Evolutionary conservation across 2,329 filamentous ascomycete species (phyloP).

Genomic region (Cordyceps farinosa): DNA sequence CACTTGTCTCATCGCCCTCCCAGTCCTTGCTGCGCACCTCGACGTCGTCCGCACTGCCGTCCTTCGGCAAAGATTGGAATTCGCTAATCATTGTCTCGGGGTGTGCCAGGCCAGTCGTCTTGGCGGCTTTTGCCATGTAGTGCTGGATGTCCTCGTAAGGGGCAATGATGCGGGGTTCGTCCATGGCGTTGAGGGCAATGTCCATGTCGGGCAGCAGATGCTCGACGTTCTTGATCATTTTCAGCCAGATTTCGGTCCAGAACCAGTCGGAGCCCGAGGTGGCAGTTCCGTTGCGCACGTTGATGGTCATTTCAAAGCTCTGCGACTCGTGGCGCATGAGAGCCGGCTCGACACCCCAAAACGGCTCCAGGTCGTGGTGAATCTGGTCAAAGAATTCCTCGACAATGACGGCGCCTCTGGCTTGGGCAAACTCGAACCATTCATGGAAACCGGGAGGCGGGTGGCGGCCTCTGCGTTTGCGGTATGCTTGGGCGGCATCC

Average conservation of each 20-base stretch:
- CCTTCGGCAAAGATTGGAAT: conserved; percentile 42
- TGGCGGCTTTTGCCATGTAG: conserved; percentile 50
- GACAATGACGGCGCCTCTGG: conserved; percentile 51
- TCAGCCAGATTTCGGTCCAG: conserved; percentile 55
- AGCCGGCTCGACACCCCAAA: conserved; percentile 50
- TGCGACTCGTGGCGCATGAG: conserved; percentile 49
- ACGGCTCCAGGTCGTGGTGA: conserved; percentile 57
- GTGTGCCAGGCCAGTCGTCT: conserved; percentile 42
- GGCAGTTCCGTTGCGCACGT: conserved; percentile 51
- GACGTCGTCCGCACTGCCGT: conserved; percentile 34
- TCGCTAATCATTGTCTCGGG: conserved; percentile 42
- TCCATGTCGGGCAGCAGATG: conserved; percentile 63
- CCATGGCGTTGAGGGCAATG: conserved; percentile 63
- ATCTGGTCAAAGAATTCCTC: conserved; percentile 64
- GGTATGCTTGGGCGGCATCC: conserved; percentile 56
- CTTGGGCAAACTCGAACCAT: conserved; percentile 55
- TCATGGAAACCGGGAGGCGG: conserved; percentile 60
- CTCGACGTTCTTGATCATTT: conserved; percentile 51
- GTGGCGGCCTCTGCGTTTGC: conserved; percentile 55
- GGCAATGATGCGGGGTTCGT: conserved; percentile 62
- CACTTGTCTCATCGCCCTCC: conserved; percentile 53
- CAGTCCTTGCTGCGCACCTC: conserved; percentile 42
- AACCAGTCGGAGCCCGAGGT: conserved; percentile 52
- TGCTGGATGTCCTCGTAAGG: conserved; percentile 59
- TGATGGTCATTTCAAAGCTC: conserved; percentile 60